phyloP scores from a whole-genome alignment of 139 green algal genomes.

The Gonium pectorale region DNA sequence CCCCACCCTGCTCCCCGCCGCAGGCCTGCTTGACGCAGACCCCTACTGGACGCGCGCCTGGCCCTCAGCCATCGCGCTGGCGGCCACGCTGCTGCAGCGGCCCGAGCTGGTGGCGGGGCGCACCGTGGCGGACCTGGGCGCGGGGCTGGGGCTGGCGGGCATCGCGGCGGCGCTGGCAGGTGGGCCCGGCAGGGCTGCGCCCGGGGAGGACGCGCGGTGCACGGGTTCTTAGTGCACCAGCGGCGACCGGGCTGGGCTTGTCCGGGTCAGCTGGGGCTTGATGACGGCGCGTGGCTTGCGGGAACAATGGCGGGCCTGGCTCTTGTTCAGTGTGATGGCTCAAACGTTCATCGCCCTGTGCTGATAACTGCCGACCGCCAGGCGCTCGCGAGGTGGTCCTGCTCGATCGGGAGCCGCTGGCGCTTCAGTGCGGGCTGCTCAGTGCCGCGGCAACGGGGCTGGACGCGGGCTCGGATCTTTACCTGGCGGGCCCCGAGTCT shows the following conservation, averaged over 20 bases:
- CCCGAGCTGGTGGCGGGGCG: conserved; percentile 68
- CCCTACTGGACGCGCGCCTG: conserved; percentile 84
- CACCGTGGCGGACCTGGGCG: conserved; percentile 77
- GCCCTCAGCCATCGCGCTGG: conserved; percentile 84
- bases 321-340: too few relatives aligned
- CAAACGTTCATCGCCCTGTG: too few relatives aligned
- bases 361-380: conserved; percentile 44
- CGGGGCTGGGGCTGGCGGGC: conserved; percentile 81
- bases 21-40: conserved; percentile 66
- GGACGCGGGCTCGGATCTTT: conserved; percentile 19
- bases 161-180: conserved; percentile 79
- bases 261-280: too few relatives aligned
- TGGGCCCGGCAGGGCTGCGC: background rate
- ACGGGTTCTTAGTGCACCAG: too few relatives aligned
- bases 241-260: too few relatives aligned
- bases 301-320: too few relatives aligned
- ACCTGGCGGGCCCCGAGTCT: too few relatives aligned
- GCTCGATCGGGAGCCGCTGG: conserved; percentile 84
- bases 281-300: too few relatives aligned
- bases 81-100: conserved; percentile 60
- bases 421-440: conserved; percentile 81
- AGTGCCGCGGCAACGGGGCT: conserved; percentile 50
- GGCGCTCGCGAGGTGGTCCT: conserved; percentile 79
- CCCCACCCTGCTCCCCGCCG: background rate
- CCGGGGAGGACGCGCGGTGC: too few relatives aligned